These are phyloP conservation scores for Boechera stricta DNA, from an alignment of 345 rosid species.

Conservation along the genomic window DNA sequence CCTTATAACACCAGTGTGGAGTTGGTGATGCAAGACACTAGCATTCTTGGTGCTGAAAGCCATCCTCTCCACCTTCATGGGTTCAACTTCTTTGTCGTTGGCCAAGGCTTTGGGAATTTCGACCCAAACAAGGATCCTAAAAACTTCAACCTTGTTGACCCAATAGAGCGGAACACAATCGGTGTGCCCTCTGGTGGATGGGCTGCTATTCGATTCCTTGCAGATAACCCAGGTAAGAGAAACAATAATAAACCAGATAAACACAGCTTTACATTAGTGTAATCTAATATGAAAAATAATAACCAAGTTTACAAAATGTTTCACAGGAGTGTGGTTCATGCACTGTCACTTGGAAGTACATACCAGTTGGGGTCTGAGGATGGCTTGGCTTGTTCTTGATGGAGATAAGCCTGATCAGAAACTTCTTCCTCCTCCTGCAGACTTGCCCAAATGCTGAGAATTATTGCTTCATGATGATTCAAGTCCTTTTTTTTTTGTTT, in stretches of 20 bases:
- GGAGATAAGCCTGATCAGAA: slow-evolving; percentile 70
- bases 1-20: slow-evolving; percentile 66
- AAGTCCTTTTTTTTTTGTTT: slow-evolving; percentile 27
- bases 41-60: slow-evolving; percentile 76
- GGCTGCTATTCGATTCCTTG: slow-evolving; percentile 73
- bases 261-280: slow-evolving; percentile 12
- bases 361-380: slow-evolving; percentile 77
- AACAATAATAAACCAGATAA: slow-evolving; percentile 10
- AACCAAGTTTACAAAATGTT: slow-evolving; percentile 30
- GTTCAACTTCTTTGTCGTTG: slow-evolving; percentile 72
- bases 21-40: slow-evolving; percentile 70
- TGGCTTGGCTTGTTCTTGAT: slow-evolving; percentile 78
- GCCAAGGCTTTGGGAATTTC: slow-evolving; percentile 73
- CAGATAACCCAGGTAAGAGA: slow-evolving; percentile 71
- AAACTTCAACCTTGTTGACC: slow-evolving; percentile 63
- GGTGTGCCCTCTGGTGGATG: slow-evolving; percentile 74
- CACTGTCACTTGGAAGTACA: slow-evolving; percentile 82
- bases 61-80: slow-evolving; percentile 81
- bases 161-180: slow-evolving; percentile 63
- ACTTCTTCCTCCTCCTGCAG: slow-evolving; percentile 69
- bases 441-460: slow-evolving; percentile 66
- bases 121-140: slow-evolving; percentile 59
- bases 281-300: slow-evolving; percentile 6
- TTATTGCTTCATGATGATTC: slow-evolving; percentile 27
- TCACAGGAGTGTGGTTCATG: slow-evolving; percentile 75